Evolutionary conservation across 257 asterid species (phyloP).

Genomic region (Ehretia macrophylla): DNA sequence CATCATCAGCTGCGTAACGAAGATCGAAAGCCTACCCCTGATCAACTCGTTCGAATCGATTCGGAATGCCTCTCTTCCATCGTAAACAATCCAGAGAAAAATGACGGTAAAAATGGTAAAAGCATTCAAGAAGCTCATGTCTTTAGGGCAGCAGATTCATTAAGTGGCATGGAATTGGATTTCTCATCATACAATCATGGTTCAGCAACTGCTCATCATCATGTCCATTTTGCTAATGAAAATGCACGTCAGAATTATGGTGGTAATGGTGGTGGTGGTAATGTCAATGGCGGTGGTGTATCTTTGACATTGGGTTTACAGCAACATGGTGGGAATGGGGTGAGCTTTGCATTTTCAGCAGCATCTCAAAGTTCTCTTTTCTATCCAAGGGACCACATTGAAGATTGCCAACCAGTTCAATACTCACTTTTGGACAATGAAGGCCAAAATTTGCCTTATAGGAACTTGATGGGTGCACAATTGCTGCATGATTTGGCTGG

Average conservation of each 20-base stretch:
- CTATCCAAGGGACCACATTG: constrained; percentile 21
- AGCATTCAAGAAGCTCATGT: constrained; percentile 18
- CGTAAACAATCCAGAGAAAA: constrained; percentile 41
- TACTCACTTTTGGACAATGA: constrained; percentile 73
- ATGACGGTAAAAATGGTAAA: constrained; percentile 20
- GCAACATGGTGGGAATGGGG: constrained; percentile 53
- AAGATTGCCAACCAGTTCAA: constrained; percentile 61
- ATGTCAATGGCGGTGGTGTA: constrained; percentile 40
- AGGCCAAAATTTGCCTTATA: constrained; percentile 67
- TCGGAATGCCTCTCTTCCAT: constrained; percentile 79
- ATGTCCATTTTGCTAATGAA: constrained; percentile 8
- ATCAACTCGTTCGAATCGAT: constrained; percentile 56
- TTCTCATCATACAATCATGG: constrained; percentile 52
- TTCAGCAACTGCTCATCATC: constrained; percentile 11
- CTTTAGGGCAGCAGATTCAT: constrained; percentile 12
- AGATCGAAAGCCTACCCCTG: constrained; percentile 65
- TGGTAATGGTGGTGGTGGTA: constrained; percentile 5
- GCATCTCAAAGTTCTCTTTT: constrained; percentile 38
- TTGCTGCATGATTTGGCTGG: constrained; percentile 89
- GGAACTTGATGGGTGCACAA: constrained; percentile 94
- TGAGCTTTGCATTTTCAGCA: constrained; percentile 52
- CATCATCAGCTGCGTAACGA: constrained; percentile 6
- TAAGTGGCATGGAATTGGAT: constrained; percentile 52
- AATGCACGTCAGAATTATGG: constrained; percentile 9
- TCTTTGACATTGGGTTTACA: constrained; percentile 81